phyloP scores from a whole-genome alignment of 176 grass and related monocot species.

The Areca catechu region DNA sequence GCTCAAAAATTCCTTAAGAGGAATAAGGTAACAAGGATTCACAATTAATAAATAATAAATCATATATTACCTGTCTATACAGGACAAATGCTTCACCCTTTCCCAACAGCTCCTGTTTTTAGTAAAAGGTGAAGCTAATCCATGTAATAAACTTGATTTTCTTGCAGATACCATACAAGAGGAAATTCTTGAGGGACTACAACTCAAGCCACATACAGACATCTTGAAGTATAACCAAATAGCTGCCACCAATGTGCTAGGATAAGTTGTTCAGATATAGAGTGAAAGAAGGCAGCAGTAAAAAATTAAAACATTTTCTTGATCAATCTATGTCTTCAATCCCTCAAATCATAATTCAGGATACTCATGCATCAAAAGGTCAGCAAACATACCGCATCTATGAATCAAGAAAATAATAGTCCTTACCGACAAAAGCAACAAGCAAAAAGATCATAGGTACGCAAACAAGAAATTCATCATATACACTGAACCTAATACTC shows the following conservation, averaged over 20 bases:
- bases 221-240: conserved; percentile 30
- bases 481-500: too few species aligned
- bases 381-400: too few species aligned
- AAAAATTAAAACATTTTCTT: too few species aligned
- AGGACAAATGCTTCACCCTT: conserved; percentile 27
- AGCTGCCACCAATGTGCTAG: neutral
- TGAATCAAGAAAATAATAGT: too few species aligned
- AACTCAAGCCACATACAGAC: conserved; percentile 43
- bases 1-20: neutral
- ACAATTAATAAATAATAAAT: neutral
- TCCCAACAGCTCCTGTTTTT: conserved; percentile 22
- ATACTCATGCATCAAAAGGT: too few species aligned
- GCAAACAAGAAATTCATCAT: too few species aligned
- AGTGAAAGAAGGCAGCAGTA: too few species aligned
- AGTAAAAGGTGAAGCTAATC: conserved; percentile 37
- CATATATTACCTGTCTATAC: conserved; percentile 35
- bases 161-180: conserved; percentile 19
- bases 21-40: neutral
- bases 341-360: too few species aligned
- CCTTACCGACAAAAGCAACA: too few species aligned
- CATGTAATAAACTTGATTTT: conserved; percentile 18
- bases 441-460: too few species aligned
- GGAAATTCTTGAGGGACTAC: conserved; percentile 32
- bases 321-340: too few species aligned
- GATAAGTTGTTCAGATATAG: too few species aligned